Conservation (phyloP, 2,329 filamentous ascomycete genomes). For the Rhexocercosporidium sp. region DNA sequence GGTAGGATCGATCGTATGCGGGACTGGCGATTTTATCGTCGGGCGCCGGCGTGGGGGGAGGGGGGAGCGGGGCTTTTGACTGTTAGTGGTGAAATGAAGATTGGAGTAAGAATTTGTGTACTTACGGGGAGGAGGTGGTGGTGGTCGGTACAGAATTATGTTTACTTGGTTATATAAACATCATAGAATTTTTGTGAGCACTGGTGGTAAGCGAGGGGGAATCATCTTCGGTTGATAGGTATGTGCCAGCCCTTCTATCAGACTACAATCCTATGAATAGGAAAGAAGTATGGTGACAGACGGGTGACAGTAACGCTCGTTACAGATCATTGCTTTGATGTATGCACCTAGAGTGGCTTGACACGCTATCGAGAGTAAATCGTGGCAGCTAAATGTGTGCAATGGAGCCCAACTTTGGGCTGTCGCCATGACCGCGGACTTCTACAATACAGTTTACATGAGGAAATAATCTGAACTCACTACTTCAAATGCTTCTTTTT, state of each 20-base stretch:
- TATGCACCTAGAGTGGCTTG: slow-evolving; percentile 8
- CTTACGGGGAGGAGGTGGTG: not conserved
- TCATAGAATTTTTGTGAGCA: not conserved
- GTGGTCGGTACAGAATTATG: not conserved
- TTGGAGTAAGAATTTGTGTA: not conserved
- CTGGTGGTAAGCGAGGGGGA: not conserved
- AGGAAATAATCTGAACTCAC: too few species aligned
- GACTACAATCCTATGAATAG: not conserved
- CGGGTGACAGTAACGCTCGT: not conserved
- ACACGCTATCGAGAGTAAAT: not conserved
- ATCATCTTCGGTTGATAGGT: not conserved
- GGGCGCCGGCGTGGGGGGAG: too few species aligned
- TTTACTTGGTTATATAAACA: not conserved
- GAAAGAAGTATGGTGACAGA: not conserved
- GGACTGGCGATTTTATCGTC: too few species aligned
- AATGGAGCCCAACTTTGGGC: not conserved
- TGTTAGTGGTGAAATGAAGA: not conserved
- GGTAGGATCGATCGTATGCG: not conserved
- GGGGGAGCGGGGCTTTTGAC: too few species aligned
- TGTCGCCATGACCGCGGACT: not conserved
- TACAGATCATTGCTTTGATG: not conserved
- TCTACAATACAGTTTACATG: too few species aligned
- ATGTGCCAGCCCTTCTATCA: not conserved
- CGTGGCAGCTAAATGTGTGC: slow-evolving; percentile 8
- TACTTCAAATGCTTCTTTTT: too few species aligned